These are phyloP conservation scores for Fusarium clavum DNA, from an alignment of 2,329 filamentous ascomycete species.

Conservation along the genomic window DNA sequence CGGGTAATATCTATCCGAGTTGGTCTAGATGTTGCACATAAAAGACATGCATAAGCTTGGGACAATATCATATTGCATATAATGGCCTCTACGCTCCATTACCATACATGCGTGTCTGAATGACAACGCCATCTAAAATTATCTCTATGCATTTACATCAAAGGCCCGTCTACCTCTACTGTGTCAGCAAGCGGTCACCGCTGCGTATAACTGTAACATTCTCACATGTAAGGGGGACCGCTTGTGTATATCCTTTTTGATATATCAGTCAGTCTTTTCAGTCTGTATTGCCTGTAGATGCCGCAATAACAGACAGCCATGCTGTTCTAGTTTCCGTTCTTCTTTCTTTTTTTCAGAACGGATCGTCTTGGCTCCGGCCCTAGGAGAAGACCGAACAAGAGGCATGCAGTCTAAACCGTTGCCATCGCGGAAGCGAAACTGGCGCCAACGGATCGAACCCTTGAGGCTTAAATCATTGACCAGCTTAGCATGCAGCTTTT, in stretches of 20 bases:
- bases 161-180: not conserved
- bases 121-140: not conserved
- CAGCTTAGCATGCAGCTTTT: not conserved
- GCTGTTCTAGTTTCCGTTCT: not conserved
- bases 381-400: not conserved
- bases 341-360: not conserved
- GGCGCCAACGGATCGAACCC: not conserved
- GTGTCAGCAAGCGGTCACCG: not conserved
- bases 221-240: not conserved
- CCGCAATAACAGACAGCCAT: not conserved
- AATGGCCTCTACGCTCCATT: conserved; percentile 1
- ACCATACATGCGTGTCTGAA: not conserved
- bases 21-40: conserved; percentile 19
- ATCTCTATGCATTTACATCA: not conserved
- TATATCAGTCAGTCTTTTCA: not conserved
- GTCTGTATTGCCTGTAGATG: not conserved
- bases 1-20: not conserved
- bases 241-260: not conserved
- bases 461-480: conserved; percentile 8
- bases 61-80: conserved; percentile 3
- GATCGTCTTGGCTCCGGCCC: not conserved
- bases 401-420: not conserved
- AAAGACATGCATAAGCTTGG: conserved; percentile 25
- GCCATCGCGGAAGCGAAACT: not conserved
- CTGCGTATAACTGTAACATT: not conserved